Evolutionary conservation across 2,329 filamentous ascomycete species (phyloP).

Genomic region (Claviceps sp.): DNA sequence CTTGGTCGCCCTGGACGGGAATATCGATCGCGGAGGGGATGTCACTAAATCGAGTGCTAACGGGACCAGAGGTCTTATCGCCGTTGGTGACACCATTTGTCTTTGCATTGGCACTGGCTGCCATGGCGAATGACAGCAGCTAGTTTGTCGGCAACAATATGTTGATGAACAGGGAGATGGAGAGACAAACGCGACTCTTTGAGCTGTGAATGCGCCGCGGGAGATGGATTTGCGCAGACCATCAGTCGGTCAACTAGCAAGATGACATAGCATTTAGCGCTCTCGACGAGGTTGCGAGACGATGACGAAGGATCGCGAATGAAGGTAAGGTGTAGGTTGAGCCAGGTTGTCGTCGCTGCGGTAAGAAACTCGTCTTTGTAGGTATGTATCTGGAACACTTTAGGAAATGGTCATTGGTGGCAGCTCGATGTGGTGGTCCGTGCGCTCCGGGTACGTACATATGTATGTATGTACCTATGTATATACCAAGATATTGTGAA

Average conservation of each 20-base stretch:
- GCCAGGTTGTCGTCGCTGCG: neutral
- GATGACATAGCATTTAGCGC: slow-evolving; percentile 14
- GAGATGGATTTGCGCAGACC: slow-evolving; percentile 15
- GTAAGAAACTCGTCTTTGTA: neutral
- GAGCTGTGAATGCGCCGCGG: slow-evolving; percentile 19
- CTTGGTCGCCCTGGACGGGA: slow-evolving; percentile 48
- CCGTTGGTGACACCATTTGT: slow-evolving; percentile 30
- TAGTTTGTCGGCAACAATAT: neutral
- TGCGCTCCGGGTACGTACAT: neutral
- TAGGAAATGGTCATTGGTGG: neutral
- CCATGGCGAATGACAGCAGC: slow-evolving; percentile 22
- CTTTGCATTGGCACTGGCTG: slow-evolving; percentile 28
- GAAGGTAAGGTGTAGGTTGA: neutral
- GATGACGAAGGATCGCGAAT: neutral
- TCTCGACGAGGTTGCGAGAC: neutral
- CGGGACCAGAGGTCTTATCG: slow-evolving; percentile 19
- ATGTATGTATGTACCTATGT: no score
- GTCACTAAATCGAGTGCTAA: slow-evolving; percentile 47
- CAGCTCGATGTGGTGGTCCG: neutral
- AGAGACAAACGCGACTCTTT: slow-evolving; percentile 16
- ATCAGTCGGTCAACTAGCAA: slow-evolving; percentile 13
- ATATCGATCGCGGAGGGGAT: slow-evolving; percentile 54
- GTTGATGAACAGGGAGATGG: neutral
- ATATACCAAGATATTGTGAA: no score
- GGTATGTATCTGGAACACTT: neutral